These are phyloP conservation scores for Phytophthora megakarya DNA, from an alignment of 352 stramenopile species.

Conservation along the genomic window DNA sequence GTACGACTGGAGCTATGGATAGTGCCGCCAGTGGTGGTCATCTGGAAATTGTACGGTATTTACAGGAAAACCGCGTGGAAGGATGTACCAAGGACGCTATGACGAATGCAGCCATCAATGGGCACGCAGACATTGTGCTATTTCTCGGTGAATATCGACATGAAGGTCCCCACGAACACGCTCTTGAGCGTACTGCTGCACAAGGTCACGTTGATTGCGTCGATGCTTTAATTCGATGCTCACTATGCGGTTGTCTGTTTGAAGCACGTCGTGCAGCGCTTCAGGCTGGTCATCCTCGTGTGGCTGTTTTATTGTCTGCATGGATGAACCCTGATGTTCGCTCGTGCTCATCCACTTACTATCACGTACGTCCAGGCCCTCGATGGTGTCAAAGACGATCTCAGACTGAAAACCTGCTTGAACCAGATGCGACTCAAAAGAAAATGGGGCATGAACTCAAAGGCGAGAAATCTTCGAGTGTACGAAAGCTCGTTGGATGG, in stretches of 20 bases:
- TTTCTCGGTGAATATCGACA: conserved; percentile 43
- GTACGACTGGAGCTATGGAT: conserved; percentile 43
- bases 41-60: conserved; percentile 38
- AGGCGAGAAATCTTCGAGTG: conserved; percentile 15
- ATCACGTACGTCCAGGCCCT: conserved; percentile 20
- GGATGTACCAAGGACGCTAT: conserved; percentile 46
- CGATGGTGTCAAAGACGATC: conserved; percentile 36
- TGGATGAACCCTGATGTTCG: conserved; percentile 40
- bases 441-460: not conserved
- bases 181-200: conserved; percentile 35
- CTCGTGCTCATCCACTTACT: conserved; percentile 26
- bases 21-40: conserved; percentile 33
- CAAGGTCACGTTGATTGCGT: conserved; percentile 33
- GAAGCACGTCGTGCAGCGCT: conserved; percentile 36
- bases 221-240: conserved; percentile 38
- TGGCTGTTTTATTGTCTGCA: conserved; percentile 29
- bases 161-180: conserved; percentile 37
- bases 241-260: conserved; percentile 42
- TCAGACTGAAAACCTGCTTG: conserved; percentile 1
- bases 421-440: not conserved
- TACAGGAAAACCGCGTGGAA: conserved; percentile 41
- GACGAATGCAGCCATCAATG: conserved; percentile 39
- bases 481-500: conserved; percentile 18
- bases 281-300: conserved; percentile 31
- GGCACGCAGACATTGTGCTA: conserved; percentile 30